Conservation (phyloP, 768 basidiomycete species). For the Trametopsis cervina region DNA sequence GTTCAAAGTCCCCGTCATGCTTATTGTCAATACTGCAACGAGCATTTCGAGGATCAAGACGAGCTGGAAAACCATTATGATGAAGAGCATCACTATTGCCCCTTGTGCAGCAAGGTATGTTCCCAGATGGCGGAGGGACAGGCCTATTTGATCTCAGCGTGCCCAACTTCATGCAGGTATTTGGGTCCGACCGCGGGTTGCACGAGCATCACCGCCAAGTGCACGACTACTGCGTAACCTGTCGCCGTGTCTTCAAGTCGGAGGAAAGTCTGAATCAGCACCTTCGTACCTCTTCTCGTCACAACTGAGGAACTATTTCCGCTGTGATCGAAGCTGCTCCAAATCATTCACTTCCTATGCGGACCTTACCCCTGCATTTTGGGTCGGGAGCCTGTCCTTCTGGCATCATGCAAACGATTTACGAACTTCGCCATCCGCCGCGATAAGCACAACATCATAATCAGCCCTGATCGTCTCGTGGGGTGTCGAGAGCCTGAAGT, state of each 20-base stretch:
- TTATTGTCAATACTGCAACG: conserved; percentile 11
- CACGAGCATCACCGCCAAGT: conserved; percentile 3
- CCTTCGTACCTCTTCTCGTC: conserved; percentile 43
- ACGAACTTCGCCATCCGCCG: conserved; percentile 29
- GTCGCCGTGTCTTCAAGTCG: conserved; percentile 28
- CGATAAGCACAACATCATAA: conserved; percentile 43
- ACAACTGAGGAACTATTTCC: conserved; percentile 27
- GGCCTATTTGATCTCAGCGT: too few species aligned
- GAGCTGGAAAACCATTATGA: conserved; percentile 10
- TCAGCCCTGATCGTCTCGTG: conserved; percentile 44
- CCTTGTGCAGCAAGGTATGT: neutral
- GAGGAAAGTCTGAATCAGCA: conserved; percentile 37
- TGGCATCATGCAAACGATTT: conserved; percentile 30
- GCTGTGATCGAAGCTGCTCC: conserved; percentile 36
- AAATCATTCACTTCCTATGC: conserved; percentile 41
- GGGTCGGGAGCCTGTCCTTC: conserved; percentile 51
- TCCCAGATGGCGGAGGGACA: neutral
- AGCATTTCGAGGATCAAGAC: conserved; percentile 10
- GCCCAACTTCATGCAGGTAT: neutral
- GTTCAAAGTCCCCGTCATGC: conserved; percentile 14
- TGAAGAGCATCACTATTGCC: conserved; percentile 11
- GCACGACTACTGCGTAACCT: conserved; percentile 5
- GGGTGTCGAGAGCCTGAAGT: conserved; percentile 23
- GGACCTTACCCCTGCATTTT: conserved; percentile 52
- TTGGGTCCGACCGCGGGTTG: neutral